Evolutionary conservation across 768 basidiomycete genomes (phyloP), one percentile per base, ranked within the genome.

Genomic region (Termitomyces sp.): DNA sequence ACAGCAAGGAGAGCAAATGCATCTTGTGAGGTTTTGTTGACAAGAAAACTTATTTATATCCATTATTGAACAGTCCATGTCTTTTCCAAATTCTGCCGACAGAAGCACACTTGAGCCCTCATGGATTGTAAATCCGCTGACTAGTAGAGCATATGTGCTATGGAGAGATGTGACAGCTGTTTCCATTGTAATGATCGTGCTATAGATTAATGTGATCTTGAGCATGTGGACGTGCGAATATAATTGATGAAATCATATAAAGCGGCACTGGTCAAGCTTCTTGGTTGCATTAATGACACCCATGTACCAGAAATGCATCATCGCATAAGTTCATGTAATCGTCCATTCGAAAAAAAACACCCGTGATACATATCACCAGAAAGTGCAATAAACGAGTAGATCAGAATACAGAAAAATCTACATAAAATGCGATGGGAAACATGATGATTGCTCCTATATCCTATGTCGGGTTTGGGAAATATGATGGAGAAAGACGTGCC

Each of bases 371-470:
- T n/a, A n/a, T n/a, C 0, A 14, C 14, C 7, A 38, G 36, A 38
- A 38, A 16, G 36, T 38, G 14, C 5, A 16, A 16, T 16, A 3
- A 36, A 36, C 13, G 14, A 36, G 35, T 0, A 13, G 35, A 33
- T 8, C 32, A 28, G 3, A 28, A 28, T 6, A 28, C n/a, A n/a
- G n/a, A n/a, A n/a, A n/a, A n/a, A n/a, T n/a, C n/a, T n/a, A n/a
- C n/a, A n/a, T n/a, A n/a, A n/a, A n/a, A n/a, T n/a, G 51, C 42
- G 53, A 57, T 26, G 45, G 60, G 52, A 40, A 56, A 50, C 60
- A 64, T 59, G 58, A 5, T 12, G n/a, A n/a, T n/a, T n/a, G n/a
- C n/a, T n/a, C n/a, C n/a, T n/a, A n/a, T n/a, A n/a, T n/a, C n/a
- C n/a, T n/a, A n/a, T n/a, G n/a, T n/a, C n/a, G n/a, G n/a, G n/a